Evolutionary conservation across 306 rosid genomes (phyloP).

Genomic region (Cucumis hystrix): DNA sequence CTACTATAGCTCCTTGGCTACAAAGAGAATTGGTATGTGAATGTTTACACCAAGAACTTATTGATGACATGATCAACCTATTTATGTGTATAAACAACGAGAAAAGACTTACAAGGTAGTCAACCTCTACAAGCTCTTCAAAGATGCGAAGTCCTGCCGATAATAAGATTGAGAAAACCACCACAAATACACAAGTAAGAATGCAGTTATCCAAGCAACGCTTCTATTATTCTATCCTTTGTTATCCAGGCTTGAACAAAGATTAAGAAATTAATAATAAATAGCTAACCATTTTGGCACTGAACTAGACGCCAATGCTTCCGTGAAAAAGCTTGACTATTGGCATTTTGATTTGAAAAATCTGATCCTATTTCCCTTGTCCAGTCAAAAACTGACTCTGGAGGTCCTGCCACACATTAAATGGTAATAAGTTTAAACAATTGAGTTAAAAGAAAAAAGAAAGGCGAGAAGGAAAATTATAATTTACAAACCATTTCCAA

Average conservation of each 20-base stretch:
- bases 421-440: neutral
- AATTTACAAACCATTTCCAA: conserved; percentile 67
- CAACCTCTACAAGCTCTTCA: conserved; percentile 95
- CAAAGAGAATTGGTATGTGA: conserved; percentile 26
- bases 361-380: conserved; percentile 77
- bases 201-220: conserved; percentile 10
- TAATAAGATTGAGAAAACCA: conserved; percentile 11
- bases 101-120: conserved; percentile 68
- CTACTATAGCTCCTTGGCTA: conserved; percentile 98
- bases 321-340: conserved; percentile 84
- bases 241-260: conserved; percentile 9
- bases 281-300: conserved; percentile 66
- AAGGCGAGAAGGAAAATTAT: conserved; percentile 11
- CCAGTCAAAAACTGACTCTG: conserved; percentile 81
- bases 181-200: neutral
- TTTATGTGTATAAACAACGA: conserved; percentile 13
- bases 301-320: conserved; percentile 97
- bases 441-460: conserved; percentile 6
- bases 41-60: conserved; percentile 14
- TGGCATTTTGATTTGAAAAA: conserved; percentile 60
- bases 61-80: conserved; percentile 1
- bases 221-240: conserved; percentile 4
- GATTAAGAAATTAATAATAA: neutral
- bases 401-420: conserved; percentile 61
- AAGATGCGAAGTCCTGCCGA: conserved; percentile 81